These are phyloP conservation scores for Chiua virens DNA, from an alignment of 768 basidiomycete species.

Conservation along the genomic window DNA sequence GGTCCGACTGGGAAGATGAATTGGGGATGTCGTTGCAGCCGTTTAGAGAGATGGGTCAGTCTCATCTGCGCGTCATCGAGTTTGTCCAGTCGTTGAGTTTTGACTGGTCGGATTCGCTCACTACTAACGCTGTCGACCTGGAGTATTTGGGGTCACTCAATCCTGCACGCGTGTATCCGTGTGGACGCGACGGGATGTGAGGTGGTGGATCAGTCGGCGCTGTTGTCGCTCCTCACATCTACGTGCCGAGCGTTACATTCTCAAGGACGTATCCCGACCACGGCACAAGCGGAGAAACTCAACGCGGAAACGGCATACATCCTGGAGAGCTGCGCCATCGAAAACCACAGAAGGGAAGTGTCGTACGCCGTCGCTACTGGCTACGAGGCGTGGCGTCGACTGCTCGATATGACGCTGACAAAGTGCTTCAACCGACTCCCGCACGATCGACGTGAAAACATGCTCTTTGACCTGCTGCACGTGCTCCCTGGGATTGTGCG, in stretches of 20 bases:
- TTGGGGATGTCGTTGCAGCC: constrained; percentile 42
- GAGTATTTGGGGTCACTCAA: constrained; percentile 67
- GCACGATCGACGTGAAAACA: constrained; percentile 79
- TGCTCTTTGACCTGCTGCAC: constrained; percentile 88
- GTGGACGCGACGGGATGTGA: constrained; percentile 74
- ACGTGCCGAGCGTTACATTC: constrained; percentile 62
- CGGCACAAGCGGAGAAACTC: constrained; percentile 64
- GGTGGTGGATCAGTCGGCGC: constrained; percentile 70
- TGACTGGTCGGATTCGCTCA: constrained; percentile 80
- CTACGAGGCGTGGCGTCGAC: constrained; percentile 81
- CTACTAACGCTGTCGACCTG: constrained; percentile 55
- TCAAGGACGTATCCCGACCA: constrained; percentile 64
- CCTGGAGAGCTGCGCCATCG: constrained; percentile 78
- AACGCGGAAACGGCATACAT: constrained; percentile 71
- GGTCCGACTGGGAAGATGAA: constrained; percentile 40
- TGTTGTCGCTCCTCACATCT: constrained; percentile 66
- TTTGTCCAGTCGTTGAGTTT: constrained; percentile 85
- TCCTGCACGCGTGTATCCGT: constrained; percentile 67
- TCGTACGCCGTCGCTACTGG: constrained; percentile 65
- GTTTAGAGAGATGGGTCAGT: constrained; percentile 76
- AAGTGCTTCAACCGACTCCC: constrained; percentile 86
- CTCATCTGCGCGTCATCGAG: constrained; percentile 83
- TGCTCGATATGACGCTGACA: constrained; percentile 81
- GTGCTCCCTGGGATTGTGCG: constrained; percentile 75
- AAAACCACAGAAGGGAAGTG: constrained; percentile 86